Evolutionary conservation across 2,329 filamentous ascomycete genomes (phyloP), one percentile per base, ranked within the genome.

Genomic region (Biscogniauxia sp.): DNA sequence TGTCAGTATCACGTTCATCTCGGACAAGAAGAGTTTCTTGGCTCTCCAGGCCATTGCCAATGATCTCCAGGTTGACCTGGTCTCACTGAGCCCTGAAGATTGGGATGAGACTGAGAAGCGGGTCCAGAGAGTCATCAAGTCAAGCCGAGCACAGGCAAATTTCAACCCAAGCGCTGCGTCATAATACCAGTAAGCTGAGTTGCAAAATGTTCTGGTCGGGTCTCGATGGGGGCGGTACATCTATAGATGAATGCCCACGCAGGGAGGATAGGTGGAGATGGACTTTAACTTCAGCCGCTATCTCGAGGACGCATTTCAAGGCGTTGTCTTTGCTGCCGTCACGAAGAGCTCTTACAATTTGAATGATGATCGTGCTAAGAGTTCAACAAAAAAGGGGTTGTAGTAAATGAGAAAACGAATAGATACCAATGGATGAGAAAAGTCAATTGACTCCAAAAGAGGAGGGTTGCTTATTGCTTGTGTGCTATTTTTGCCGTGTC

Each of bases 1-100:
- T 71, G 95, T 98, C 68, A 93, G 92, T 61, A 93, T 99, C 73
- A 96, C 90, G 66, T 97, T 99, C 70, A 92, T 99, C 57, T 91
- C 93, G 69, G 93, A 96, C 77, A 87, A 88, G 73, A 85, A 85
- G 68, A 95, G 92, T 75, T 98, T 88, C 83, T 76, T 85, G 52
- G 90, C 91, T 69, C 84, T 99, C 54, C 86, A 87, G 68, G 78
- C 85, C n/a, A 99, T 98, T 71, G 88, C 91, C 61, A 78, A 83
- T 15, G 88, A 90, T 74, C 97, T 96, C 76, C 83, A 85, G 60
- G 93, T 95, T 52, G 86, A 93, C 68, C 86, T 97, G 62, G 87
- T 92, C 53, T 88, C 89, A 67, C 85, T 99, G 54, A 88, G 93
- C 66, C 92, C 91, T 2, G 84, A 88, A 25, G 93, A 99, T 73